These are phyloP conservation scores for Lasiosphaeria miniovina DNA, from an alignment of 495 filamentous ascomycete species.

Conservation along the genomic window DNA sequence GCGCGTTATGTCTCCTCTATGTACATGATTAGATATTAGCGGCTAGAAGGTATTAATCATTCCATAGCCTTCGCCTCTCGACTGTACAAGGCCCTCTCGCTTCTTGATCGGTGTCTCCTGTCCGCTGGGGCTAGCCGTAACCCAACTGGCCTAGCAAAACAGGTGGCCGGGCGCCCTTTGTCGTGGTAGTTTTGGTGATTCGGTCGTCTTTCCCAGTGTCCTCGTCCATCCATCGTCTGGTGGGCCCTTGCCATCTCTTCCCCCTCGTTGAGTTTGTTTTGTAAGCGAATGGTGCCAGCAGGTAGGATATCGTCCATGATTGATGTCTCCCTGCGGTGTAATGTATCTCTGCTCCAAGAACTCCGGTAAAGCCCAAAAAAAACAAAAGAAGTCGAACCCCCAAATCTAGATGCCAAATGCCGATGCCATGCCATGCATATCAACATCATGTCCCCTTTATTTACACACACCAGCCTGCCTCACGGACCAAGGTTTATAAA, in stretches of 20 bases:
- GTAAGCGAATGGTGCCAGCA: slow-evolving; percentile 34
- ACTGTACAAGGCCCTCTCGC: slow-evolving; percentile 7
- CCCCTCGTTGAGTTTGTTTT: slow-evolving; percentile 3
- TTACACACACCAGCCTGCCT: slow-evolving; percentile 39
- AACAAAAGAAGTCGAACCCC: slow-evolving; percentile 29
- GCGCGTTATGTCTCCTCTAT: slow-evolving; percentile 15
- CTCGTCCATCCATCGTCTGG: slow-evolving; percentile 4
- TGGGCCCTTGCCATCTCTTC: slow-evolving; percentile 2
- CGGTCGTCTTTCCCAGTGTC: neutral
- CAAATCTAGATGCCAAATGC: slow-evolving; percentile 53
- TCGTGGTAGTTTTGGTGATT: neutral
- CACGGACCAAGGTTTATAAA: slow-evolving; percentile 31
- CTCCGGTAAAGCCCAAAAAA: slow-evolving; percentile 41
- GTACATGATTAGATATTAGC: slow-evolving; percentile 37
- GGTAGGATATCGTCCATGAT: slow-evolving; percentile 25
- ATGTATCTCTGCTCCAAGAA: slow-evolving; percentile 42
- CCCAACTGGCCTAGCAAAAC: neutral
- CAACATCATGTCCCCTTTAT: slow-evolving; percentile 51
- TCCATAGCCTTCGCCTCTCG: slow-evolving; percentile 11
- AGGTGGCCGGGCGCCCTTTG: neutral
- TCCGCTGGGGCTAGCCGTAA: neutral
- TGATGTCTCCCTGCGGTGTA: slow-evolving; percentile 25
- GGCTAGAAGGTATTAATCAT: slow-evolving; percentile 25
- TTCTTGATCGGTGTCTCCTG: neutral
- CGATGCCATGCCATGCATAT: slow-evolving; percentile 53